Evolutionary conservation across 2,329 filamentous ascomycete species (phyloP), one percentile per base, ranked within the genome.

Genomic region (Fusarium nygamai): DNA sequence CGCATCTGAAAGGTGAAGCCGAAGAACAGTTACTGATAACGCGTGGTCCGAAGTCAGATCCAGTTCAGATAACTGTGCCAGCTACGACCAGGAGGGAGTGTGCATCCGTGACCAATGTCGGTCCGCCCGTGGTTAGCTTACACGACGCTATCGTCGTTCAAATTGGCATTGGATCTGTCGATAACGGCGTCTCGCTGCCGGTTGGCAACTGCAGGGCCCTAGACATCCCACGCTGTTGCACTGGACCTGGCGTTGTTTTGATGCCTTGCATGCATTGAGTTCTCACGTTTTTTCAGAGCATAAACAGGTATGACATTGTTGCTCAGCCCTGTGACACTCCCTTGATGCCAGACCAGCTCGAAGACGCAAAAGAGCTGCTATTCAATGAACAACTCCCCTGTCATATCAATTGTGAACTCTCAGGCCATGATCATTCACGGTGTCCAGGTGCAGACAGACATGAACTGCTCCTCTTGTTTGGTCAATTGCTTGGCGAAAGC

Each of bases 11-110:
- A 34, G 50, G 48, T 46, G 29, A 68, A 48, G 61, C 41, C 38
- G 36, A 62, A 46, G 20, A 27, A 47, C 24, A 29, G 38, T 64
- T 24, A 44, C 60, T 60, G 56, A 61, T 50, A 60, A 58, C 53
- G 61, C 34, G 46, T 59, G 63, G 64, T 43, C 64, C 59, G 51
- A 70, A 61, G 48, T 64, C 61, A 57, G 48, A 75, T 61, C 43
- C 59, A 33, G 34, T 70, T 39, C 43, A 60, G 54, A 50, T 59
- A 60, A 33, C 56, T 58, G 39, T 58, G 39, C 27, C 31, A 27
- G 56, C 20, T 47, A 66, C 47, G 50, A 36, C 24, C 31, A 59
- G 69, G 58, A 74, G 75, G 75, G 75, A 77, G 75, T 78, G 75
- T 78, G 72, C 76, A 58, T 75, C 54, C 46, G 61, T 53, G 39